A percentile compares a stretch with the other conserved stretches of the same genome.
phyloP scores from a whole-genome alignment of 371 early-diverging fungal species.

The Actinomortierella wolfii region DNA sequence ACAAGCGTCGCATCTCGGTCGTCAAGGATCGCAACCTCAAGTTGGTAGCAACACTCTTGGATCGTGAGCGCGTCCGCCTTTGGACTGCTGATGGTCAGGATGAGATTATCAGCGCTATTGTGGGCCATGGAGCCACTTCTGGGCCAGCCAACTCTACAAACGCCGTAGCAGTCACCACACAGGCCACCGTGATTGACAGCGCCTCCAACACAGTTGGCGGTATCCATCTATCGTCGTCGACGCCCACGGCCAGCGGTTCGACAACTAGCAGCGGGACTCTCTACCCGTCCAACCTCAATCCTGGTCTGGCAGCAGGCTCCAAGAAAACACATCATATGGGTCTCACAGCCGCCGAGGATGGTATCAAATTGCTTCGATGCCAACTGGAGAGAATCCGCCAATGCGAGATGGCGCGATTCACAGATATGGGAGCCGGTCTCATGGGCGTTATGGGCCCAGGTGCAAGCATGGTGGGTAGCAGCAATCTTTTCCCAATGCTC shows the following conservation, averaged over 20 bases:
- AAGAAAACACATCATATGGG: conserved; percentile 43
- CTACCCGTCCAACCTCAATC: conserved; percentile 11
- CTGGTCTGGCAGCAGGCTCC: conserved; percentile 18
- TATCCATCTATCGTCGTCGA: too few species aligned
- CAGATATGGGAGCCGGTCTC: conserved; percentile 42
- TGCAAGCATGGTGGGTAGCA: too few species aligned
- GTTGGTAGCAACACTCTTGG: conserved; percentile 37
- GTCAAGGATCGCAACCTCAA: conserved; percentile 42
- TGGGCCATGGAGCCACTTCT: conserved; percentile 18
- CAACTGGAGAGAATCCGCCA: conserved; percentile 43
- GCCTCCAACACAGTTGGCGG: too few species aligned
- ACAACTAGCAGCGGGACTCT: too few species aligned
- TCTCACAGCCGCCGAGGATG: conserved; percentile 41
- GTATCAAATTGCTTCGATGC: conserved; percentile 40
- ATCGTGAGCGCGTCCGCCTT: conserved; percentile 37
- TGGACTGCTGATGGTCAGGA: conserved; percentile 46
- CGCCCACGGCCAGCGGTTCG: background rate
- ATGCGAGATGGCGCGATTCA: conserved; percentile 38
- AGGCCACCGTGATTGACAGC: too few species aligned
- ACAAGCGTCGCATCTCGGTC: conserved; percentile 41
- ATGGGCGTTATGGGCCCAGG: background rate
- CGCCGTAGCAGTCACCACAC: too few species aligned
- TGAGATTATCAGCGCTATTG: conserved; percentile 39
- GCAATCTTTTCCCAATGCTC: too few species aligned
- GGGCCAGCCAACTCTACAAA: too few species aligned